These are phyloP conservation scores for Hypoxylon crocopeplum DNA, from an alignment of 495 filamentous ascomycete species.

Conservation along the genomic window DNA sequence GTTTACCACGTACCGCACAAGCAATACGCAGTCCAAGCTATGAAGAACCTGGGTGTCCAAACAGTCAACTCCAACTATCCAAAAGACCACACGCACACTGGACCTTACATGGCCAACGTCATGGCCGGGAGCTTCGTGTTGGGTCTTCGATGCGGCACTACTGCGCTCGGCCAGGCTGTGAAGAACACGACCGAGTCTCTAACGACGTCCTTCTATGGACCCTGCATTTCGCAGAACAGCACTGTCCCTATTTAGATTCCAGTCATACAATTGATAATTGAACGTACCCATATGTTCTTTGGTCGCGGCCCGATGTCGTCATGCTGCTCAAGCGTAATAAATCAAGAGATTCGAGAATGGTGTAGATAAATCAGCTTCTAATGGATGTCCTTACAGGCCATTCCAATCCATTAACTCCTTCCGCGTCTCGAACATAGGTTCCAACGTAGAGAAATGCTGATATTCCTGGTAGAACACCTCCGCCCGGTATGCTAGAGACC, in stretches of 20 bases:
- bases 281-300: no score
- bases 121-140: constrained; percentile 52
- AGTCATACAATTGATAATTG: no score
- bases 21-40: constrained; percentile 59
- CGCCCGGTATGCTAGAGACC: no score
- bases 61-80: constrained; percentile 60
- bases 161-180: constrained; percentile 33
- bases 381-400: no score
- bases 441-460: no score
- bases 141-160: constrained; percentile 47
- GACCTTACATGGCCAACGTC: constrained; percentile 56
- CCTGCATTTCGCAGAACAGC: constrained; percentile 41
- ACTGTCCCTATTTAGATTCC: constrained; percentile 36
- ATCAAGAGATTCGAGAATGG: no score
- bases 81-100: constrained; percentile 68
- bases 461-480: no score
- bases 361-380: no score
- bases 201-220: constrained; percentile 34
- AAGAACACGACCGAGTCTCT: constrained; percentile 43
- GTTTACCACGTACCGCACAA: constrained; percentile 60
- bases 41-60: constrained; percentile 47
- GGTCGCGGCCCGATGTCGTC: no score
- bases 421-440: no score
- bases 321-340: no score
- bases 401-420: no score